phyloP scores from a whole-genome alignment of 2,329 filamentous ascomycete species.

The Aureobasidium melanogenum region DNA sequence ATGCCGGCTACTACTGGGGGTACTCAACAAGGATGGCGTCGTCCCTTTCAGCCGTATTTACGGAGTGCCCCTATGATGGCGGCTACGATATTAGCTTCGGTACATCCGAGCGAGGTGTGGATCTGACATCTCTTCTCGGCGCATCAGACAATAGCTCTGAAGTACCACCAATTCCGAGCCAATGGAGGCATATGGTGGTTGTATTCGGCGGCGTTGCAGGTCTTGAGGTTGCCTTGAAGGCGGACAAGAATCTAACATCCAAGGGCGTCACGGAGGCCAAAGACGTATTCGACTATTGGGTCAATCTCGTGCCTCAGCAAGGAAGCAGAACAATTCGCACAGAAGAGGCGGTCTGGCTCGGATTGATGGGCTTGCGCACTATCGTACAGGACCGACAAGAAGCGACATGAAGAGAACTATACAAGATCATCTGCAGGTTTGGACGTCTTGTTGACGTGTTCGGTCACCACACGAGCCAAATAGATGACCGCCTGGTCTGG shows the following conservation, averaged over 20 bases:
- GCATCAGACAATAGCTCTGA: conserved; percentile 32
- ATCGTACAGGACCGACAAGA: conserved; percentile 21
- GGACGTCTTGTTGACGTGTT: background rate
- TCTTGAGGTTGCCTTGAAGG: conserved; percentile 63
- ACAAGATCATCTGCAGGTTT: background rate
- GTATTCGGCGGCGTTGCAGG: conserved; percentile 77
- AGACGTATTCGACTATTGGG: conserved; percentile 74
- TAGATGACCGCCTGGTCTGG: background rate
- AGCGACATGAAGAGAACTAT: background rate
- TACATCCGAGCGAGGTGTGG: conserved; percentile 65
- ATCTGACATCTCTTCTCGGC: conserved; percentile 18
- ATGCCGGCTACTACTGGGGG: conserved; percentile 81
- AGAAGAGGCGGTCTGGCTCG: conserved; percentile 75
- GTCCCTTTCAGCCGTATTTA: conserved; percentile 65
- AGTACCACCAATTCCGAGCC: conserved; percentile 32
- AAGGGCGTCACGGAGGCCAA: conserved; percentile 57
- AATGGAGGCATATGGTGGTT: conserved; percentile 58
- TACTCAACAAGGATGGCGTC: conserved; percentile 59
- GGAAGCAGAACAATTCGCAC: conserved; percentile 75
- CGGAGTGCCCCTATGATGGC: conserved; percentile 62
- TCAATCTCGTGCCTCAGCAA: conserved; percentile 71
- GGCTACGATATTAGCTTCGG: conserved; percentile 80
- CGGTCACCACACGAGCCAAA: background rate
- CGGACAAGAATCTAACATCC: conserved; percentile 48
- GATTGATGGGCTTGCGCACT: conserved; percentile 56